A percentile compares a stretch with the other conserved stretches of the same genome.
phyloP scores from a whole-genome alignment of 2,329 filamentous ascomycete genomes.

The Penicillium sp. region DNA sequence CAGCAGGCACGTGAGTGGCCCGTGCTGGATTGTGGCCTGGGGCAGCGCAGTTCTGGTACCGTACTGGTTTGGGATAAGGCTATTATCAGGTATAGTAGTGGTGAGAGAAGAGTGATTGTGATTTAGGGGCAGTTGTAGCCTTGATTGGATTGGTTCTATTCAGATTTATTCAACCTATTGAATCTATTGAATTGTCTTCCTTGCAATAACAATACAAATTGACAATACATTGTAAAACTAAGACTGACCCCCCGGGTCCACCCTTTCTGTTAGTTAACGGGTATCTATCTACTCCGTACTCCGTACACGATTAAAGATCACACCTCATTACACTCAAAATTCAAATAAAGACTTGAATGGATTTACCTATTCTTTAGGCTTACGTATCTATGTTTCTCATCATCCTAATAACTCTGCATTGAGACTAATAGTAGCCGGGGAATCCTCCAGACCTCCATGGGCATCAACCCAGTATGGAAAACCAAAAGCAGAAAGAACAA shows the following conservation, averaged over 20 bases:
- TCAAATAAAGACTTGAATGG: background rate
- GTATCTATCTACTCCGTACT: background rate
- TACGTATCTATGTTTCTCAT: background rate
- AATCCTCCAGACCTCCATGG: background rate
- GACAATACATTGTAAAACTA: slow-evolving; percentile 3
- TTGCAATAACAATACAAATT: background rate
- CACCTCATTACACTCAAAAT: background rate
- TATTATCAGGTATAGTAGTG: background rate
- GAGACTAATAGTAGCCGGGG: background rate
- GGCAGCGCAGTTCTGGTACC: slow-evolving; percentile 8
- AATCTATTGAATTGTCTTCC: background rate
- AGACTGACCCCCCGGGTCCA: background rate
- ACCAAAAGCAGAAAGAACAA: background rate
- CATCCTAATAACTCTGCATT: background rate
- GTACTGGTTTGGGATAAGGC: slow-evolving; percentile 6
- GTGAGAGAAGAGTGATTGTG: background rate
- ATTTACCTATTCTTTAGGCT: background rate
- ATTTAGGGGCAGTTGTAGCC: background rate
- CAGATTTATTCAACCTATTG: background rate
- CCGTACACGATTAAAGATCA: background rate
- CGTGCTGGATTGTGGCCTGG: slow-evolving; percentile 12
- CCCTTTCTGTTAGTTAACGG: background rate
- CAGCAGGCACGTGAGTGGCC: slow-evolving; percentile 28
- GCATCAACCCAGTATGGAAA: background rate
- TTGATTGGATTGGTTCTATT: background rate